phyloP scores from a whole-genome alignment of 2,329 filamentous ascomycete species.

The Cercospora beticola region DNA sequence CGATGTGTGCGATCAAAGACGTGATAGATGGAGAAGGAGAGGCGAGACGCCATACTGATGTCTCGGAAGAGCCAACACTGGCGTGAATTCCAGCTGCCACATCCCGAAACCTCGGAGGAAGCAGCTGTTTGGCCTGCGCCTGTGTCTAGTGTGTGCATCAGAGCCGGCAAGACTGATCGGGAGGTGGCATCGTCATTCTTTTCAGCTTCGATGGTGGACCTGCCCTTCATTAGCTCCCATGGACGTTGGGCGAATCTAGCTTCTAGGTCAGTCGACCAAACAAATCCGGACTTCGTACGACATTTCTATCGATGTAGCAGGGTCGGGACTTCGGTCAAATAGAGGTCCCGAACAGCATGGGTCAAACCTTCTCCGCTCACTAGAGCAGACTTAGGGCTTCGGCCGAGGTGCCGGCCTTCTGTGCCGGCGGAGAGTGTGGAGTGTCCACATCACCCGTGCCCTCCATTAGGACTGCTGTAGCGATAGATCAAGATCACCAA shows the following conservation, averaged over 20 bases:
- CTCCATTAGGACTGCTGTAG: background rate
- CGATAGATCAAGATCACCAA: background rate
- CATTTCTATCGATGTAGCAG: background rate
- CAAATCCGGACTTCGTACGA: background rate
- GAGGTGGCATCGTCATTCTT: background rate
- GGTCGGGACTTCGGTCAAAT: background rate
- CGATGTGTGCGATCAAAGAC: background rate
- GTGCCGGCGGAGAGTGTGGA: background rate
- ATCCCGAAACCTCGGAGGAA: background rate
- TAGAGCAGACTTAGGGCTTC: constrained; percentile 12
- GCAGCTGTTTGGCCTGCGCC: background rate
- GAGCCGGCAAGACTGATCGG: background rate
- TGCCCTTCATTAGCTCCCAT: background rate
- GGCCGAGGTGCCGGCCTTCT: background rate
- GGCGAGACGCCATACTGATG: background rate
- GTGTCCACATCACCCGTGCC: background rate
- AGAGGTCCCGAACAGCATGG: background rate
- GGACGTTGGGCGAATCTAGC: background rate
- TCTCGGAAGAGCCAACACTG: background rate
- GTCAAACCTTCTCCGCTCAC: background rate
- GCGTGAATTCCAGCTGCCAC: background rate
- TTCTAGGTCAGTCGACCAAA: background rate
- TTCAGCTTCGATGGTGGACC: background rate
- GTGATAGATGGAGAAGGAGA: background rate
- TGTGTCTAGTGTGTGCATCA: background rate